phyloP scores from a whole-genome alignment of 192 early-diverging fungal species.

The Pilobolus umbonatus region DNA sequence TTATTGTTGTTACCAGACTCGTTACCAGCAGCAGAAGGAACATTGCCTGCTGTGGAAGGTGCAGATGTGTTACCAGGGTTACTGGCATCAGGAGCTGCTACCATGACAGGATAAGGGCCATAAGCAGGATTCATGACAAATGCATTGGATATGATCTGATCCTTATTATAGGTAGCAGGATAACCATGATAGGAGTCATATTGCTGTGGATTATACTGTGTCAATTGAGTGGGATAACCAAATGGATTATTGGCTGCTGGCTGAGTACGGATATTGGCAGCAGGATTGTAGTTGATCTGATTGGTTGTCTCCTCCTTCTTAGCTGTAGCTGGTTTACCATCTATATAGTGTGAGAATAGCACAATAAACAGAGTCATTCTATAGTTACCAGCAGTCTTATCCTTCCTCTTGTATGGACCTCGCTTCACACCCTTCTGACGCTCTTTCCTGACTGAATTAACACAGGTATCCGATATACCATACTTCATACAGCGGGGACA shows the following conservation, averaged over 20 bases:
- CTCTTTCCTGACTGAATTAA: slow-evolving; percentile 75
- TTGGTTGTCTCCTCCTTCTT: too few relatives aligned
- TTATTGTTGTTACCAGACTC: background rate
- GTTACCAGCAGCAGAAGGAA: background rate
- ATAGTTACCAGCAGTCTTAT: slow-evolving; percentile 12
- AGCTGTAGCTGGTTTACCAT: too few relatives aligned
- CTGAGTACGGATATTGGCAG: background rate
- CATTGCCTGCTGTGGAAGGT: background rate
- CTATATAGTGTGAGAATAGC: too few relatives aligned
- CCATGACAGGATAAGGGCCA: slow-evolving; percentile 12
- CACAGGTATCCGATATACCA: slow-evolving; percentile 59
- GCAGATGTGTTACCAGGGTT: too few relatives aligned
- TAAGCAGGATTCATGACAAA: slow-evolving; percentile 4
- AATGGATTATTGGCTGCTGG: background rate
- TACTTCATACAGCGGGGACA: slow-evolving; percentile 78
- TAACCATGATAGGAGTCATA: slow-evolving; percentile 16
- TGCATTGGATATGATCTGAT: slow-evolving; percentile 10
- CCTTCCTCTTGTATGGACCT: slow-evolving; percentile 73
- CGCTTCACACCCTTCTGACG: slow-evolving; percentile 80
- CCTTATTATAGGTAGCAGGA: slow-evolving; percentile 12
- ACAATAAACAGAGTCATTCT: too few relatives aligned
- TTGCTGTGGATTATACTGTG: slow-evolving; percentile 23
- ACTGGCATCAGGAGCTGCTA: too few relatives aligned
- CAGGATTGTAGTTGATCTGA: background rate
- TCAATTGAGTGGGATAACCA: slow-evolving; percentile 19